Evolutionary conservation across 176 grass and related monocot genomes (phyloP).

Genomic region (Tillandsia fasciculata): DNA sequence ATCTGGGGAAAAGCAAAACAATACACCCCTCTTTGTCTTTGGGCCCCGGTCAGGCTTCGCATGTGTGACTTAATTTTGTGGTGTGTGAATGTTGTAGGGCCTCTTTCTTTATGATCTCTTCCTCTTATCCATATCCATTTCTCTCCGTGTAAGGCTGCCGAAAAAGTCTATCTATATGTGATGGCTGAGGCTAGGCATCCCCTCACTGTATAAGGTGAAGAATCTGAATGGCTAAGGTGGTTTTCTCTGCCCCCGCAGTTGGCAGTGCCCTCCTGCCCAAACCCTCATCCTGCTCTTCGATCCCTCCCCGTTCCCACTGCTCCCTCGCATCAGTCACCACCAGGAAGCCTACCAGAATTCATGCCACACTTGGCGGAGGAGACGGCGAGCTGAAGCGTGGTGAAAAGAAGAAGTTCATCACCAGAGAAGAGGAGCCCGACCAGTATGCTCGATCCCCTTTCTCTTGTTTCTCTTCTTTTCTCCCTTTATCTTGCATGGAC

Average conservation of each 20-base stretch:
- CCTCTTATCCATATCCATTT: constrained; percentile 2
- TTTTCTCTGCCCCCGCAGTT: constrained; percentile 17
- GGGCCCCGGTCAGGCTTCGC: too few relatives aligned
- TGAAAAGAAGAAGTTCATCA: constrained; percentile 90
- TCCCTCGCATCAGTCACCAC: background rate
- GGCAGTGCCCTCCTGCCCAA: constrained; percentile 15
- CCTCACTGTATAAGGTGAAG: background rate
- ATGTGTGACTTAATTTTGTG: background rate
- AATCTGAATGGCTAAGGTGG: constrained; percentile 33
- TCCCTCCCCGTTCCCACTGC: background rate
- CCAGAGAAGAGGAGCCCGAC: constrained; percentile 79
- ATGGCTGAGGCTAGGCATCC: background rate
- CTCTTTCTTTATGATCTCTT: constrained; percentile 10
- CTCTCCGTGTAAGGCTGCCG: background rate
- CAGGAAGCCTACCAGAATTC: constrained; percentile 36
- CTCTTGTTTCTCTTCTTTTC: background rate
- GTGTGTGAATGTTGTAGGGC: constrained; percentile 10
- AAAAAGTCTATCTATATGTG: background rate
- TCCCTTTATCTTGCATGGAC: background rate
- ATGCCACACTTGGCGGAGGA: constrained; percentile 44
- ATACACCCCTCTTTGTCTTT: background rate
- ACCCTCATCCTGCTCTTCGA: background rate
- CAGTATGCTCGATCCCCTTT: constrained; percentile 34
- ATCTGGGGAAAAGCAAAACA: background rate
- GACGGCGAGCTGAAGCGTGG: constrained; percentile 59